Evolutionary conservation across 176 grass and related monocot species (phyloP).

Genomic region (Oryza rufipogon): DNA sequence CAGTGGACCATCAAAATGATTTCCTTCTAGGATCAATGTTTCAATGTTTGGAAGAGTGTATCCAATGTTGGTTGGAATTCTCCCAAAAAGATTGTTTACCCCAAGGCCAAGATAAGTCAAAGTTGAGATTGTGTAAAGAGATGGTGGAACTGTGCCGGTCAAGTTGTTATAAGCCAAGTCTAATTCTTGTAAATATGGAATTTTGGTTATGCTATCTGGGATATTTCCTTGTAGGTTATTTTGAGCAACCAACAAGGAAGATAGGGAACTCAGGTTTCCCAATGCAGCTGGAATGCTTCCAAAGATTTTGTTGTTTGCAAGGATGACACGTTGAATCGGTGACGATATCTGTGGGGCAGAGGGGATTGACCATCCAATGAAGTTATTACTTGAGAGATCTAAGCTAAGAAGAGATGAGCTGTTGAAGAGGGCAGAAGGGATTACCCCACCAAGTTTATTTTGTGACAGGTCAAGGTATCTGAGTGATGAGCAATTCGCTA

Average conservation of each 20-base stretch:
- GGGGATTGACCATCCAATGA: neutral
- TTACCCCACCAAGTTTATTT: neutral
- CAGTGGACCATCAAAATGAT: slow-evolving; percentile 18
- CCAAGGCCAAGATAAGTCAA: neutral
- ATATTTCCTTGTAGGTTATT: slow-evolving; percentile 18
- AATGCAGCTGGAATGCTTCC: slow-evolving; percentile 31
- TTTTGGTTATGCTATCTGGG: slow-evolving; percentile 11
- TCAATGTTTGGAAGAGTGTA: neutral
- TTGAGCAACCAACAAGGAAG: neutral
- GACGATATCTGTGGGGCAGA: neutral
- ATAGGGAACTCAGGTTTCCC: slow-evolving; percentile 10
- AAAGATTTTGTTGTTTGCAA: neutral
- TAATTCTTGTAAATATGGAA: neutral
- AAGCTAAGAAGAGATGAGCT: neutral
- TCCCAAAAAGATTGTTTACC: slow-evolving; percentile 12
- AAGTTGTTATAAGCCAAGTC: slow-evolving; percentile 16
- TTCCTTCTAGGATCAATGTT: neutral
- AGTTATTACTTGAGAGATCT: slow-evolving; percentile 1
- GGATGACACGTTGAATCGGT: neutral
- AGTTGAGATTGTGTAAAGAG: slow-evolving; percentile 16
- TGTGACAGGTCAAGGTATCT: too few species aligned
- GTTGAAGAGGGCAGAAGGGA: neutral
- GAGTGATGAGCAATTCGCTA: too few species aligned
- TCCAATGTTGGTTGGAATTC: neutral
- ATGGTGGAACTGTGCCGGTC: slow-evolving; percentile 14